A percentile compares a stretch with the other conserved stretches of the same genome.
phyloP scores from a whole-genome alignment of 2,329 filamentous ascomycete genomes.

The Akanthomyces muscarius region DNA sequence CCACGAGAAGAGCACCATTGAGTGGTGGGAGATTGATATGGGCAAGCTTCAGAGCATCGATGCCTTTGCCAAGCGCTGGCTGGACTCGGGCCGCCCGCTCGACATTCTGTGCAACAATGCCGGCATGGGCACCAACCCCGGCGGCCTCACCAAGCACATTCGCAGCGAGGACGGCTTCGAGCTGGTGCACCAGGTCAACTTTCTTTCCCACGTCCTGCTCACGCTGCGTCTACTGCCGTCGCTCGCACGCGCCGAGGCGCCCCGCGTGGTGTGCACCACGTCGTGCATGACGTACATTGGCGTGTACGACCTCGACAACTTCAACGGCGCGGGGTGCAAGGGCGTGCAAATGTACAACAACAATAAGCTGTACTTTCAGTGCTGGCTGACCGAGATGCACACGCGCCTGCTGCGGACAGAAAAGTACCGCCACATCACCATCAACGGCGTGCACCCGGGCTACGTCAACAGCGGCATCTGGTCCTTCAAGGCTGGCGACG shows the following conservation, averaged over 20 bases:
- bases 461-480: slow-evolving; percentile 30
- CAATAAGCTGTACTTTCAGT: slow-evolving; percentile 33
- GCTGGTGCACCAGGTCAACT: slow-evolving; percentile 31
- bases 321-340: slow-evolving; percentile 22
- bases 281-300: slow-evolving; percentile 29
- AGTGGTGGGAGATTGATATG: slow-evolving; percentile 29
- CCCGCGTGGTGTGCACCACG: slow-evolving; percentile 30
- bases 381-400: slow-evolving; percentile 31
- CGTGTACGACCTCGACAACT: slow-evolving; percentile 25
- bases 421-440: slow-evolving; percentile 26
- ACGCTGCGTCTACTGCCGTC: slow-evolving; percentile 27
- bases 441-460: slow-evolving; percentile 31
- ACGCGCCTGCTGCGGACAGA: slow-evolving; percentile 21
- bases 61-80: slow-evolving; percentile 26
- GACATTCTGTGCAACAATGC: slow-evolving; percentile 32
- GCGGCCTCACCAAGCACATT: slow-evolving; percentile 12
- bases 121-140: slow-evolving; percentile 22
- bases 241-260: slow-evolving; percentile 22
- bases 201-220: slow-evolving; percentile 29
- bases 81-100: slow-evolving; percentile 23
- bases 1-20: slow-evolving; percentile 20
- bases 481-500: slow-evolving; percentile 19
- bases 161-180: slow-evolving; percentile 30
- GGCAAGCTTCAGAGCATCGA: slow-evolving; percentile 25
- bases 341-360: slow-evolving; percentile 25